A percentile compares a stretch with the other conserved stretches of the same genome.
These are phyloP conservation scores for Coniophora puteana DNA, from an alignment of 1,284 basidiomycete species.

Conservation along the genomic window DNA sequence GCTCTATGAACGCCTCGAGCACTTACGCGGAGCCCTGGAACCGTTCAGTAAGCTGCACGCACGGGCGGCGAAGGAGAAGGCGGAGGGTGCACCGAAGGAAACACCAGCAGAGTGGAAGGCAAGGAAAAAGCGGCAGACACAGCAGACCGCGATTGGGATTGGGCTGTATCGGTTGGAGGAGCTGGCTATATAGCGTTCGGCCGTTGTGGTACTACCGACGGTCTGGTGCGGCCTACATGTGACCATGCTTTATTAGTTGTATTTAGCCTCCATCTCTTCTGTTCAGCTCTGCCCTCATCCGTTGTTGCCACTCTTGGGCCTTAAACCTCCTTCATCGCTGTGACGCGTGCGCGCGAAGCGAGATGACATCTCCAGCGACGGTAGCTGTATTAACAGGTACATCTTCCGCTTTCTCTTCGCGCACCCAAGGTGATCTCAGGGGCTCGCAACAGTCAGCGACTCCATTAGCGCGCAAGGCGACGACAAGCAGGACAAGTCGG, in stretches of 20 bases:
- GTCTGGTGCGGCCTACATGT: too few species aligned
- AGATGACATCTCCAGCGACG: too few species aligned
- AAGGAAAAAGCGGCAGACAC: conserved; percentile 47
- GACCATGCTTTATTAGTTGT: too few species aligned
- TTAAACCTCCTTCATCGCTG: too few species aligned
- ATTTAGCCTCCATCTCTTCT: too few species aligned
- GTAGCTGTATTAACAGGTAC: background rate
- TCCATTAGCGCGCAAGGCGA: conserved; percentile 57
- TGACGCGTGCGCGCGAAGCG: too few species aligned
- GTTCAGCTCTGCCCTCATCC: too few species aligned
- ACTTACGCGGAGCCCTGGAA: conserved; percentile 56
- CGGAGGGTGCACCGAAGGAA: conserved; percentile 31
- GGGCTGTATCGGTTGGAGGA: conserved; percentile 72
- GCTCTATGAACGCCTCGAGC: conserved; percentile 44
- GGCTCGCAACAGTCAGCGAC: conserved; percentile 56
- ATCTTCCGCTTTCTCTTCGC: background rate
- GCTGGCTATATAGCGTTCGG: conserved; percentile 43
- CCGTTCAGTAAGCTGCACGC: conserved; percentile 53
- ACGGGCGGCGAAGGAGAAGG: conserved; percentile 41
- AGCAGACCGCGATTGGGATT: conserved; percentile 49
- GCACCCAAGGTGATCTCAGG: too few species aligned
- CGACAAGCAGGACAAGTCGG: conserved; percentile 56
- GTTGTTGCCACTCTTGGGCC: too few species aligned
- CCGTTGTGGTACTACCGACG: conserved; percentile 1
- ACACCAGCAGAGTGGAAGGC: conserved; percentile 51